phyloP scores from a whole-genome alignment of 2,329 filamentous ascomycete genomes.

The Ascochyta viciae-villosae region DNA sequence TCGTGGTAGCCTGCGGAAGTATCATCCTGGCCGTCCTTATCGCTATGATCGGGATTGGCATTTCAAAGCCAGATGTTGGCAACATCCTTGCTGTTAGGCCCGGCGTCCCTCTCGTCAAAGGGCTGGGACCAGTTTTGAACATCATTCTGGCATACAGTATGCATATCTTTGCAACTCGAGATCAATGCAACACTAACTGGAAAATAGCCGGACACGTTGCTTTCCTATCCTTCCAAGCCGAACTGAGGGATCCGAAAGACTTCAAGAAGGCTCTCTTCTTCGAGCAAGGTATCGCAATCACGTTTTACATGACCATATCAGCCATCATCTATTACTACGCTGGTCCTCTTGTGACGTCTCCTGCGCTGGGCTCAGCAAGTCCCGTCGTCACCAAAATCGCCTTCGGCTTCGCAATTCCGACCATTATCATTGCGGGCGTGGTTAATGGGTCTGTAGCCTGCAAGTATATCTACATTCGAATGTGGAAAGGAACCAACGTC shows the following conservation, averaged over 20 bases:
- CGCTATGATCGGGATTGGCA: conserved; percentile 70
- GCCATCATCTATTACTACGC: conserved; percentile 73
- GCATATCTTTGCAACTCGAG: conserved; percentile 7
- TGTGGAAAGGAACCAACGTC: conserved; percentile 65
- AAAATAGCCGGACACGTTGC: conserved; percentile 64
- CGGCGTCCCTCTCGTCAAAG: conserved; percentile 31
- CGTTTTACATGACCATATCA: conserved; percentile 70
- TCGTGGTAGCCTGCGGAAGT: conserved; percentile 63
- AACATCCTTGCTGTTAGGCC: conserved; percentile 35
- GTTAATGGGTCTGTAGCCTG: conserved; percentile 72
- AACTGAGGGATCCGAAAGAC: conserved; percentile 67
- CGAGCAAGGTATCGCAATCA: conserved; percentile 65
- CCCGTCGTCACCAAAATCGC: conserved; percentile 66
- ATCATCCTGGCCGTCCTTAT: conserved; percentile 69
- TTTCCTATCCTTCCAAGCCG: conserved; percentile 71
- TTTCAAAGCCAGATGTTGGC: conserved; percentile 53
- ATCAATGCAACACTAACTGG: background rate
- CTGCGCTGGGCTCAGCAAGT: conserved; percentile 70
- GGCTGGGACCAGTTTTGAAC: conserved; percentile 55
- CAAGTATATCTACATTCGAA: conserved; percentile 70
- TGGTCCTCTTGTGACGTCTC: conserved; percentile 67
- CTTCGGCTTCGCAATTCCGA: conserved; percentile 72
- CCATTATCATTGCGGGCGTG: conserved; percentile 74
- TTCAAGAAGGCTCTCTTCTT: conserved; percentile 69
- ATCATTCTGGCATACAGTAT: conserved; percentile 74